phyloP scores from a whole-genome alignment of 495 filamentous ascomycete species.

The Penicillium bialowiezense region DNA sequence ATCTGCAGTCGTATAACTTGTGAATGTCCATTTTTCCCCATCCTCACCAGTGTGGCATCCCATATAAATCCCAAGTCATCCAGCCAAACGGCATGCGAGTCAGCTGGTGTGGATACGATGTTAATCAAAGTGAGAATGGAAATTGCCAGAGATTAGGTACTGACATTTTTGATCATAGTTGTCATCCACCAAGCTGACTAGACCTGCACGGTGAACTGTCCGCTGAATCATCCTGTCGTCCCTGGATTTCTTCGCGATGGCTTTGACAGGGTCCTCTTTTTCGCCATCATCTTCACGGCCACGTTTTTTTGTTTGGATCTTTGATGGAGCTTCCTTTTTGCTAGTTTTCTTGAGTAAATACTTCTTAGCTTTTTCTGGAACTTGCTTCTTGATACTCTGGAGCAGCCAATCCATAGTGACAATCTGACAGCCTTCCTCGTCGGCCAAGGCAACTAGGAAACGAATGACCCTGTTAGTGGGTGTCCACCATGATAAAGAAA shows the following conservation, averaged over 20 bases:
- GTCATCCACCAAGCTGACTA: conserved; percentile 6
- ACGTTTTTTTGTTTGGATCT: conserved; percentile 3
- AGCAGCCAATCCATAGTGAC: conserved; percentile 11
- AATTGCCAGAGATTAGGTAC: too few species aligned
- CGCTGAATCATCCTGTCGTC: neutral
- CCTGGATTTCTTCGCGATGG: neutral
- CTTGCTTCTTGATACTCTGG: neutral
- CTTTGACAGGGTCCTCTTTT: neutral
- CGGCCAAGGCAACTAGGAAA: conserved; percentile 4
- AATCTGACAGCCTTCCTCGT: neutral
- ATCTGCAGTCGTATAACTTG: too few species aligned
- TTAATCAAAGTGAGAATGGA: too few species aligned
- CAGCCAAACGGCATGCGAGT: conserved; percentile 4
- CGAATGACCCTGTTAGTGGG: neutral
- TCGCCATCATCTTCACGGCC: neutral
- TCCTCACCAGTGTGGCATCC: conserved; percentile 10
- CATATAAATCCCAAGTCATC: conserved; percentile 1
- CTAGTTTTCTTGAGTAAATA: neutral
- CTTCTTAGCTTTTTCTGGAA: neutral
- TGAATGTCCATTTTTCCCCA: neutral
- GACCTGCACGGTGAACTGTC: too few species aligned
- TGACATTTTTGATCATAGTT: neutral
- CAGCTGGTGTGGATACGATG: neutral
- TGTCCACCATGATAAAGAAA: neutral
- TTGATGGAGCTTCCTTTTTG: neutral